A percentile compares a stretch with the other conserved stretches of the same genome.
These are phyloP conservation scores for Dianthus caryophyllus DNA, from an alignment of 148 eudicot genomes.

Conservation along the genomic window DNA sequence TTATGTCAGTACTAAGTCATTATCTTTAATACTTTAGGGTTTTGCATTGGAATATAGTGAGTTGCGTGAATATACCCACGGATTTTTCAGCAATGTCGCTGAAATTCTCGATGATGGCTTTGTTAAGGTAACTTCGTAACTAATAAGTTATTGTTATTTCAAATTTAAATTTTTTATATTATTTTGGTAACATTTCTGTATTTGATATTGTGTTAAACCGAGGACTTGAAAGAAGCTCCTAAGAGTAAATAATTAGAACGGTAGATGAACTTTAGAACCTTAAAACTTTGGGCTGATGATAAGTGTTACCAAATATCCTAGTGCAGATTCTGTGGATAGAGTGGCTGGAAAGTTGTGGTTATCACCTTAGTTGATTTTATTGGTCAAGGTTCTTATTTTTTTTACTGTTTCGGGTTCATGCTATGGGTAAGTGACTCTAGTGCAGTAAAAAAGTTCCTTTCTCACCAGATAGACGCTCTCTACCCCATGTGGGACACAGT, in stretches of 20 bases:
- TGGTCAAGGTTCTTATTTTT: background rate
- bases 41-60: constrained; percentile 84
- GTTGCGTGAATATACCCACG: constrained; percentile 95
- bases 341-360: background rate
- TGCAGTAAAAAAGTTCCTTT: too few relatives aligned
- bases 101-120: constrained; percentile 91
- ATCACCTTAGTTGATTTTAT: background rate
- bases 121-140: constrained; percentile 48
- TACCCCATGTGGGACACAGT: too few relatives aligned
- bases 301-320: background rate
- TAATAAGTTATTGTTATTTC: background rate
- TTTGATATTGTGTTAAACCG: background rate
- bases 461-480: too few relatives aligned
- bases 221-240: background rate
- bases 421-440: too few relatives aligned
- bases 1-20: background rate
- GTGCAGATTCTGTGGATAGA: background rate
- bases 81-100: constrained; percentile 94
- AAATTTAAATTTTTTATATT: too few relatives aligned
- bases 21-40: constrained; percentile 45
- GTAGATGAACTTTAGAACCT: background rate
- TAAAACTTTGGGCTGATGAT: background rate
- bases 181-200: background rate
- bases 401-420: too few relatives aligned
- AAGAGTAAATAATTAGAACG: background rate